Base-by-base conservation (phyloP, 75 land plant species). In the Sequoia sempervirens region DNA sequence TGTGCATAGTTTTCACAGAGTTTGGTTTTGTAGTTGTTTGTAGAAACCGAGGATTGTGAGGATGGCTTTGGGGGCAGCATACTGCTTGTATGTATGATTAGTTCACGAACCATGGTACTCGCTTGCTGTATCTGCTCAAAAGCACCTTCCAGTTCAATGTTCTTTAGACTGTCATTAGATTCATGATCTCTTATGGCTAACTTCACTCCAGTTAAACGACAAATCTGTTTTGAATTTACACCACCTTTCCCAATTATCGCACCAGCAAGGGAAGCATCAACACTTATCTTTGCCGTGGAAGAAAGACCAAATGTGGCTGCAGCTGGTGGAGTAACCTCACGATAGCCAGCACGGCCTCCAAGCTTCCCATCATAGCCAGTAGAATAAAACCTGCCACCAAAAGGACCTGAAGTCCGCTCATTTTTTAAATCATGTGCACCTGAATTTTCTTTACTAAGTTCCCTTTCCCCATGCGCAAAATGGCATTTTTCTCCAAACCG, bases 121-220 rank as follows among this genome's bases (percentile, higher is more conserved):
- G 99, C 99, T n/a, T 93, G 87, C 73, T 91, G 90, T 41, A 97
- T 96, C 88, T 97, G 98, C 15, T 97, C 99, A 84, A 94, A 93
- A 2, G 93, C 87, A 0, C 99, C 99, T 84, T 95, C 95, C 69
- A 97, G 92, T 81, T 97, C 99, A 84, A 97, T 92, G 86, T 94
- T 96, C 87, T 86, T 93, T 69, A 91, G 84, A 36, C 89, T 94
- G n/a, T 96, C 88, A 82, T 96, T 91, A 0, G 95, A 85, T 56
- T 93, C 98, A 54, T 96, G 96, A 0, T 94, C 98, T 8, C 92
- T 83, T 10, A 96, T 92, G 6, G 92, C 85, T 14, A 96, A 90
- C 85, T 89, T 96, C 4, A 89, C 94, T 30, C 96, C 96, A 7
- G 96, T 94, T 15, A 80, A 52, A 4, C 92, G 90, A 80, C 89